phyloP scores from a whole-genome alignment of 1,284 basidiomycete genomes.

The Abortiporus biennis region DNA sequence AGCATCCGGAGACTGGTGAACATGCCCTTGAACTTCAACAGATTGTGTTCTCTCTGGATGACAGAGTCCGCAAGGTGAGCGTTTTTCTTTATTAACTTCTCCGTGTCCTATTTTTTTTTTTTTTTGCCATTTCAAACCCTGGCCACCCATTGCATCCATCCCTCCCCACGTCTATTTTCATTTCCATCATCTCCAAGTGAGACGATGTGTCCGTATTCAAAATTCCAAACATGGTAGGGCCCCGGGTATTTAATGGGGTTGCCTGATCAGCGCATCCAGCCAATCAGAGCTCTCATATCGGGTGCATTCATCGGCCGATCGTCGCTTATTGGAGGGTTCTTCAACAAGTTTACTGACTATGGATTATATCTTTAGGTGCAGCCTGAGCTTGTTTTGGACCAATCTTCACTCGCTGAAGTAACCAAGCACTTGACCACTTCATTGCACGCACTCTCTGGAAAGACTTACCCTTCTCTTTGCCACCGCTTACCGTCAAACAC shows the following conservation, averaged over 20 bases:
- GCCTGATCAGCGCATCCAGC: too few relatives aligned
- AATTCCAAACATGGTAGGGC: neutral
- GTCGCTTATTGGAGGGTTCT: too few relatives aligned
- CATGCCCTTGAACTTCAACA: constrained; percentile 58
- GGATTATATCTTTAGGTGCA: constrained; percentile 11
- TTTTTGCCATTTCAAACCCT: too few relatives aligned
- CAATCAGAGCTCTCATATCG: constrained; percentile 12
- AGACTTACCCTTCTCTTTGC: constrained; percentile 23
- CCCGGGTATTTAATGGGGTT: too few relatives aligned
- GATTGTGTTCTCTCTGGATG: constrained; percentile 50
- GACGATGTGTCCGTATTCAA: neutral
- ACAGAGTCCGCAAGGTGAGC: constrained; percentile 29
- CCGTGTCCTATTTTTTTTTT: constrained; percentile 7
- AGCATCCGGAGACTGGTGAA: constrained; percentile 28
- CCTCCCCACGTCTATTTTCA: neutral
- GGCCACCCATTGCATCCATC: constrained; percentile 13
- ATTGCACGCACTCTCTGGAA: constrained; percentile 36
- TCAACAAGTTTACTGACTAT: constrained; percentile 3
- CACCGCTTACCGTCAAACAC: constrained; percentile 21
- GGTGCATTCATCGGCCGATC: constrained; percentile 15
- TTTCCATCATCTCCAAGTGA: neutral
- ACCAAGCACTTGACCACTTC: constrained; percentile 39
- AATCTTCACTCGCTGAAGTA: constrained; percentile 37
- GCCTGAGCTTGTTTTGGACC: constrained; percentile 9
- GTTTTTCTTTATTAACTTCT: constrained; percentile 6